These are phyloP conservation scores for Suillus ampliporus DNA, from an alignment of 768 basidiomycete species.

Conservation along the genomic window DNA sequence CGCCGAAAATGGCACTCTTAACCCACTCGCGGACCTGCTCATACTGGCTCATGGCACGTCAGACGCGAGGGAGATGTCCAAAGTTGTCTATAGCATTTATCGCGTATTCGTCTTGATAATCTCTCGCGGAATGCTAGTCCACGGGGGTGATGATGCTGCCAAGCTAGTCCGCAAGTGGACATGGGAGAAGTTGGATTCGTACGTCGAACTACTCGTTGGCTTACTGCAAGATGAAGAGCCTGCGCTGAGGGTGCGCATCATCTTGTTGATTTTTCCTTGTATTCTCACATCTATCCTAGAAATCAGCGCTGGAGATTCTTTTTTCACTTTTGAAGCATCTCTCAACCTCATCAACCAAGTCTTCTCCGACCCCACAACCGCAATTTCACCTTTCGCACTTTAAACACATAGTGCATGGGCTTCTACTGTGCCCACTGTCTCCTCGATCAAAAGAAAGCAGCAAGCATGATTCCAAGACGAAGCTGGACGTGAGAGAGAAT, in stretches of 20 bases:
- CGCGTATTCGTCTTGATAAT: constrained; percentile 74
- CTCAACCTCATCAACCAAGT: constrained; percentile 64
- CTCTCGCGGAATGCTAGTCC: constrained; percentile 57
- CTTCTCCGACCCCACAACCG: constrained; percentile 50
- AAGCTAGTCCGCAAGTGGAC: constrained; percentile 78
- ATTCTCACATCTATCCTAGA: constrained; percentile 44
- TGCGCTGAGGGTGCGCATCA: constrained; percentile 64
- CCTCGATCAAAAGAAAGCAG: constrained; percentile 27
- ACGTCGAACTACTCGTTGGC: constrained; percentile 69
- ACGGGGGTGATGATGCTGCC: constrained; percentile 56
- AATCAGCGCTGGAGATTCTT: constrained; percentile 72
- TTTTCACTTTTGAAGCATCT: constrained; percentile 80
- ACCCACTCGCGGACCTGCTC: constrained; percentile 77
- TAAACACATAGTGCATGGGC: constrained; percentile 61
- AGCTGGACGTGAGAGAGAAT: constrained; percentile 62
- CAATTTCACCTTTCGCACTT: constrained; percentile 75
- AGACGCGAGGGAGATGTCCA: constrained; percentile 65
- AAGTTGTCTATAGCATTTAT: constrained; percentile 83
- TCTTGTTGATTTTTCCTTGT: background rate
- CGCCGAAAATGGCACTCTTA: constrained; percentile 65
- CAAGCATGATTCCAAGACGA: constrained; percentile 45
- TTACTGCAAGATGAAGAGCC: constrained; percentile 82
- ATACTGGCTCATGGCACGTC: constrained; percentile 53
- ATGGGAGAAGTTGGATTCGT: constrained; percentile 73
- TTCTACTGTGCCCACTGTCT: constrained; percentile 68